Evolutionary conservation across 1,284 basidiomycete species (phyloP).

Genomic region (Anthracocystis walkeri): DNA sequence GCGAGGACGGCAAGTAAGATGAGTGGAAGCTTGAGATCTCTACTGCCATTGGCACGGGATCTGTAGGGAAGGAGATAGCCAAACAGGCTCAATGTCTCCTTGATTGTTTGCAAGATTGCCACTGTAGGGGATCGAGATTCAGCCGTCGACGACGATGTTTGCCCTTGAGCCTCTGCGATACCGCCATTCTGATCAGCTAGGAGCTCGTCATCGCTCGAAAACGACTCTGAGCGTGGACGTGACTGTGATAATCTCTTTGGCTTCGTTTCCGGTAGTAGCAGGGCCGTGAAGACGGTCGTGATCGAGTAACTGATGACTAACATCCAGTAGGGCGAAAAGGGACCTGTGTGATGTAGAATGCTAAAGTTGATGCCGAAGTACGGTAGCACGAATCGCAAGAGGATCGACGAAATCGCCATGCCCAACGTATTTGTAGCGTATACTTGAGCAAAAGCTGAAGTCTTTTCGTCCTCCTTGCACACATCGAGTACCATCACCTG

Average conservation of each 20-base stretch:
- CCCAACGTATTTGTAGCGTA: conserved; percentile 24
- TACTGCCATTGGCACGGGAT: conserved; percentile 10
- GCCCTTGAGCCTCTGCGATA: neutral
- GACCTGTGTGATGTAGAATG: conserved; percentile 33
- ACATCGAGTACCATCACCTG: conserved; percentile 46
- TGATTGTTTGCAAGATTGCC: neutral
- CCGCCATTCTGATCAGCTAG: neutral
- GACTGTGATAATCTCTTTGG: neutral
- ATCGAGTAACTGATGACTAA: neutral
- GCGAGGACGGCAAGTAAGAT: conserved; percentile 28
- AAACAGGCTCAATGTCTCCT: conserved; percentile 20
- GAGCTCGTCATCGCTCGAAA: conserved; percentile 15
- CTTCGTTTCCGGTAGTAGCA: conserved; percentile 33
- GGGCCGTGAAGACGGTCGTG: neutral
- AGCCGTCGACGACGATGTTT: neutral
- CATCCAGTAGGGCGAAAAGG: conserved; percentile 41
- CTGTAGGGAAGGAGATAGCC: conserved; percentile 36
- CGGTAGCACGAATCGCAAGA: conserved; percentile 24
- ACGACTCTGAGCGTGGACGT: conserved; percentile 12
- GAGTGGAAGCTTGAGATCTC: conserved; percentile 37
- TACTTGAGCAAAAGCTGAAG: conserved; percentile 20
- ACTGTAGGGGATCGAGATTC: neutral
- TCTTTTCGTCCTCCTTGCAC: conserved; percentile 32
- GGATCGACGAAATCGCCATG: conserved; percentile 16
- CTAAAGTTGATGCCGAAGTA: conserved; percentile 33